Percentiles rank a stretch among this genome's conserved stretches.
Conservation (phyloP, 108 stramenopile species). For the Skeletonema tropicum region DNA sequence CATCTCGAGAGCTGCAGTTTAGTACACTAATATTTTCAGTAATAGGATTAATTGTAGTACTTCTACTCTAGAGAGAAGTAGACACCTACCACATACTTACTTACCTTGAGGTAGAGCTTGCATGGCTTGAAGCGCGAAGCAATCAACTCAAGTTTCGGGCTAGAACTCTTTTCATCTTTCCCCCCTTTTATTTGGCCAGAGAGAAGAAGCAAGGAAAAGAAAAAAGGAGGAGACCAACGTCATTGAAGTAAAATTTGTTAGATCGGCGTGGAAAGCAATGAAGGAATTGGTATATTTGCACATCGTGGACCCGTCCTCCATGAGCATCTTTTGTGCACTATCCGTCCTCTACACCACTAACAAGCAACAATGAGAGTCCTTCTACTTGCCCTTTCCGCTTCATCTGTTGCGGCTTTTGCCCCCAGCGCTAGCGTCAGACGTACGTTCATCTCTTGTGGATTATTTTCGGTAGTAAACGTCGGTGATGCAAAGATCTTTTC, state of each 20-base stretch:
- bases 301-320: conserved; percentile 2
- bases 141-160: too few species aligned
- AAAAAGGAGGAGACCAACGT: background rate
- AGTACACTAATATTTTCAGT: too few species aligned
- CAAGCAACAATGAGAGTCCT: conserved; percentile 54
- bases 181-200: too few species aligned
- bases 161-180: too few species aligned
- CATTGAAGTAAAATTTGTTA: background rate
- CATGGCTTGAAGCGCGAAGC: too few species aligned
- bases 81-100: too few species aligned
- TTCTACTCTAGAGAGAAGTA: too few species aligned
- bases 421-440: conserved; percentile 73
- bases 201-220: too few species aligned
- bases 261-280: background rate
- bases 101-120: too few species aligned
- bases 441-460: conserved; percentile 51
- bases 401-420: conserved; percentile 81
- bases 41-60: too few species aligned
- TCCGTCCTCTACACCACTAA: background rate
- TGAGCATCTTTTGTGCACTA: background rate
- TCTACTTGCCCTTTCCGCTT: conserved; percentile 71
- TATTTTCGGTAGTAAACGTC: background rate
- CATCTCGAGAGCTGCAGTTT: too few species aligned
- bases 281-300: background rate
- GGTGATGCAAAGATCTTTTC: background rate